Evolutionary conservation across 192 early-diverging fungal genomes (phyloP), one percentile per base, ranked within the genome.

Genomic region (Backusella tarrabulga): DNA sequence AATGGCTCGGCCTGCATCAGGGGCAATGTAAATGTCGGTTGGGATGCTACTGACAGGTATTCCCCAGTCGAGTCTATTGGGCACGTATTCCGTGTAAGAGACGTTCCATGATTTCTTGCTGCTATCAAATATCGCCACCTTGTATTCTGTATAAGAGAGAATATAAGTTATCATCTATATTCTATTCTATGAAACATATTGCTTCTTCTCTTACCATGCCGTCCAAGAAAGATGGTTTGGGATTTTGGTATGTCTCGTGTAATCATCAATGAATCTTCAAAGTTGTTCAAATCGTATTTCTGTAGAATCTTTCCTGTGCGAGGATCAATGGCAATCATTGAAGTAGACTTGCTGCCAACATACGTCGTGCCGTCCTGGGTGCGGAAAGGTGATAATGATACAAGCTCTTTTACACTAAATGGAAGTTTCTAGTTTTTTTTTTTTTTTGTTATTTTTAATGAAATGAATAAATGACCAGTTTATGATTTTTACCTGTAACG

Each of bases 271-370:
- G 60, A 74, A 46, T 75, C 52, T n/a, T 67, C 67, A 44, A 68
- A 72, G 41, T 81, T 75, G 34, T 86, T 85, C 32, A 77, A 86
- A 66, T 89, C 91, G 79, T 88, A 93, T 12, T 79, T 77, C 21
- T 84, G 77, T 21, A 93, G 72, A 19, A 96, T 84, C 19, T 81
- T 78, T 0, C 94, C 94, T 34, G 87, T 88, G 1, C 78, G 40
- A 50, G 93, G 86, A 81, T 96, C 90, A 11, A 97, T 76, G 2
- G 93, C 93, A 1, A 91, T 79, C 68, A 96, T 84, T 6, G 85
- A 84, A 19, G 92, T 90, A 11, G 83, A 81, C 75, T 94, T 94
- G 19, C 79, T 84, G 4, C 93, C 89, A 3, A 90, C 90, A 76
- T 92, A 94, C 4, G 90, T 82, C 29, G 88, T 83, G 1, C 86